Percentiles rank a stretch among this genome's conserved stretches.
Evolutionary conservation across 495 filamentous ascomycete species (phyloP).

Genomic region (Aspergillus diversus): DNA sequence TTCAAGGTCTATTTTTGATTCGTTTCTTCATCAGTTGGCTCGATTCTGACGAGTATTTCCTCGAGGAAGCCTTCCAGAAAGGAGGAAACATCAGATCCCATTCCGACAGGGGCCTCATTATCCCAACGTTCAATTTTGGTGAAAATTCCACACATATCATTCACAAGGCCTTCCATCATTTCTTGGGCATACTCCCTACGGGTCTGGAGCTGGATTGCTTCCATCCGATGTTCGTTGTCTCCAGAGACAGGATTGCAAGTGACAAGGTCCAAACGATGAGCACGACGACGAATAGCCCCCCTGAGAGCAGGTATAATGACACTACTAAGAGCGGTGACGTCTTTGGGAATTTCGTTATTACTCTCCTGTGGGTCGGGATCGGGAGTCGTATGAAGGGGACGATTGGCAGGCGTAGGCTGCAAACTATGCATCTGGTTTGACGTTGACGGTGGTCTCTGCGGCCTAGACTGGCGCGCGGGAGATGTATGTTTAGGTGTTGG

Average conservation of each 20-base stretch:
- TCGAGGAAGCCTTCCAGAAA: slow-evolving; percentile 93
- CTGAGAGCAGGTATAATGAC: slow-evolving; percentile 91
- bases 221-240: slow-evolving; percentile 15
- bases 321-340: slow-evolving; percentile 68
- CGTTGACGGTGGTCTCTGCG: slow-evolving; percentile 15
- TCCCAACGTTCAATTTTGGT: slow-evolving; percentile 88
- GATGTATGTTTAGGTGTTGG: slow-evolving; percentile 31
- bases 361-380: slow-evolving; percentile 21
- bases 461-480: slow-evolving; percentile 18
- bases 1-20: not conserved
- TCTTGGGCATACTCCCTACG: slow-evolving; percentile 78
- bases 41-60: slow-evolving; percentile 91
- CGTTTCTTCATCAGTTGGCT: slow-evolving; percentile 73
- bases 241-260: slow-evolving; percentile 17
- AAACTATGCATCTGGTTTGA: slow-evolving; percentile 1
- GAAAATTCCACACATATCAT: slow-evolving; percentile 75
- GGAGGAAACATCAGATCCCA: slow-evolving; percentile 84
- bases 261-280: slow-evolving; percentile 32
- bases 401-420: slow-evolving; percentile 10
- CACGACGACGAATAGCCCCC: slow-evolving; percentile 81
- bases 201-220: slow-evolving; percentile 24
- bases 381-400: slow-evolving; percentile 1
- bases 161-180: slow-evolving; percentile 74
- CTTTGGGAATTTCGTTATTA: slow-evolving; percentile 24
- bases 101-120: slow-evolving; percentile 78